These are phyloP conservation scores for Digitaria exilis DNA, from an alignment of 202 grass and related monocot species.

Conservation along the genomic window DNA sequence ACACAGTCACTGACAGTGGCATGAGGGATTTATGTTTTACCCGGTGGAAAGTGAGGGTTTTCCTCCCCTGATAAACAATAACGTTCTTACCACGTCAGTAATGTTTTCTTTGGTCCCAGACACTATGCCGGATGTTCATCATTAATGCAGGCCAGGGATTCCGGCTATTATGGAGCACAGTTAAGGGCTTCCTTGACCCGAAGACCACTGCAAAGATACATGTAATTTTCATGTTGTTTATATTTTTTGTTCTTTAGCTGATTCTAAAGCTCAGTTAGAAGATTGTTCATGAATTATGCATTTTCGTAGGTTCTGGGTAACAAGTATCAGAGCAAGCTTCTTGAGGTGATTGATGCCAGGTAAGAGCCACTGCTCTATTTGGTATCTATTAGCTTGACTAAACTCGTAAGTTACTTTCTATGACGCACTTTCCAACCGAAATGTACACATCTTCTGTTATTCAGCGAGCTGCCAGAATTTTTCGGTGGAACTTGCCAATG, in stretches of 20 bases:
- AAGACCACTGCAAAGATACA: constrained; percentile 98
- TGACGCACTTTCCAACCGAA: constrained; percentile 1
- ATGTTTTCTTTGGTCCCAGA: constrained; percentile 47
- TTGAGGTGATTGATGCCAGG: constrained; percentile 97
- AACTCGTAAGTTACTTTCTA: constrained; percentile 27
- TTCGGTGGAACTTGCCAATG: constrained; percentile 88
- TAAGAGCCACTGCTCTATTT: constrained; percentile 17
- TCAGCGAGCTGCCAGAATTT: constrained; percentile 91
- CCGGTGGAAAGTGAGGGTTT: no score
- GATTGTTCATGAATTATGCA: constrained; percentile 16
- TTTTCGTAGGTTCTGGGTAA: constrained; percentile 85
- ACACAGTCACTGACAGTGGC: no score
- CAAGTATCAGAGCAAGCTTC: constrained; percentile 96
- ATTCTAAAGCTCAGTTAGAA: constrained; percentile 16
- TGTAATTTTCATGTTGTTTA: constrained; percentile 37
- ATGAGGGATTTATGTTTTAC: no score
- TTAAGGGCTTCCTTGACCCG: constrained; percentile 96
- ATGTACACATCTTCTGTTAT: constrained; percentile 19
- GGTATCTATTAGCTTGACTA: constrained; percentile 5
- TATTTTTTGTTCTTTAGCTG: constrained; percentile 23
- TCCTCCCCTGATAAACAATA: not conserved
- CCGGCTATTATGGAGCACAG: constrained; percentile 84
- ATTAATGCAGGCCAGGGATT: constrained; percentile 96
- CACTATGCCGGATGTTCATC: constrained; percentile 96
- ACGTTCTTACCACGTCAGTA: constrained; percentile 12